These are phyloP conservation scores for Rhodosporidiobolus odoratus DNA, from an alignment of 768 basidiomycete genomes.

Conservation along the genomic window DNA sequence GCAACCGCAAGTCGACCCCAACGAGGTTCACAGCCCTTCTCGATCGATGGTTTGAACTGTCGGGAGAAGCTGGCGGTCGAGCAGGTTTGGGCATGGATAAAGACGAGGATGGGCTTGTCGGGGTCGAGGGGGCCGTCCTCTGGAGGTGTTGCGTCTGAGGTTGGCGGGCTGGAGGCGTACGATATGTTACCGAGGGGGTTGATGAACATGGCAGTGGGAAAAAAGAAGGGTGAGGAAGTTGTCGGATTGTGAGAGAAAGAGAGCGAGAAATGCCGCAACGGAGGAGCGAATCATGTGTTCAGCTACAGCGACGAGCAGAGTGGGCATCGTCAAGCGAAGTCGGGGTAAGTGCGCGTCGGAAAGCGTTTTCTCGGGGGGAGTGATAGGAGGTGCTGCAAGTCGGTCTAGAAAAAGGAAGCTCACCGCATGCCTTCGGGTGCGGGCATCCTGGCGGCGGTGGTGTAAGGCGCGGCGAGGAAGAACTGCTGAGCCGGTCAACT, in stretches of 20 bases:
- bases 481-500: too few species aligned
- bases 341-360: too few species aligned
- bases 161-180: not conserved
- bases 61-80: not conserved
- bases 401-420: too few species aligned
- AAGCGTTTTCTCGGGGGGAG: too few species aligned
- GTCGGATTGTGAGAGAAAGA: not conserved
- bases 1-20: not conserved
- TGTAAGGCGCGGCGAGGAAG: too few species aligned
- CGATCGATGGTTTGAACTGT: not conserved
- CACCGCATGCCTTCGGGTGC: too few species aligned
- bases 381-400: too few species aligned
- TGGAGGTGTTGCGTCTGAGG: not conserved
- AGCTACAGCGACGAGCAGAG: too few species aligned
- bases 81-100: not conserved
- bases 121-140: not conserved
- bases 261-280: not conserved
- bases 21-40: not conserved
- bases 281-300: too few species aligned
- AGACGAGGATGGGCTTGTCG: not conserved
- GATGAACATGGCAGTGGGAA: not conserved
- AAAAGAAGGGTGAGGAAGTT: not conserved
- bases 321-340: too few species aligned
- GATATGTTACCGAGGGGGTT: not conserved
- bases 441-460: too few species aligned